These are phyloP conservation scores for Blastocystis sp. DNA, from an alignment of 352 stramenopile species.

Conservation along the genomic window DNA sequence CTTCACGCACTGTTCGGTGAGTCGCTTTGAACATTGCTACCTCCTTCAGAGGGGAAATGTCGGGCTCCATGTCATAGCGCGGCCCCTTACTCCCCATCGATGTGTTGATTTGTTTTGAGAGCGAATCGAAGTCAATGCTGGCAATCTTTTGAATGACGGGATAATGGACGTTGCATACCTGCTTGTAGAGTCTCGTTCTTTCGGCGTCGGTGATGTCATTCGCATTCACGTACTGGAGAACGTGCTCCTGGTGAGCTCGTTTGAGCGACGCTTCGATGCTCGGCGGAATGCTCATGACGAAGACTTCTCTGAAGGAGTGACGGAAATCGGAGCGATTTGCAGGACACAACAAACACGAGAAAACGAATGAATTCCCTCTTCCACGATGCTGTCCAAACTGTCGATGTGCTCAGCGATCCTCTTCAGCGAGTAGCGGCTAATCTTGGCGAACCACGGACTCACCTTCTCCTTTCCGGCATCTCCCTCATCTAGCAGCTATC, in stretches of 20 bases:
- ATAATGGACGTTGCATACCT: background rate
- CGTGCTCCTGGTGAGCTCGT: background rate
- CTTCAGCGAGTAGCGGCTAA: constrained; percentile 77
- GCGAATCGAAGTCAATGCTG: background rate
- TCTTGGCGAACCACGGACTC: constrained; percentile 85
- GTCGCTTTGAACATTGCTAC: background rate
- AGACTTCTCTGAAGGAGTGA: too few relatives aligned
- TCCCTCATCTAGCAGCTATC: constrained; percentile 74
- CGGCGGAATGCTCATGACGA: background rate
- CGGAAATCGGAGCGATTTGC: too few relatives aligned
- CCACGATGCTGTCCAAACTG: constrained; percentile 80
- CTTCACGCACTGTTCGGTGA: background rate
- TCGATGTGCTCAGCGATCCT: constrained; percentile 82
- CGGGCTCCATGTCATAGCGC: background rate
- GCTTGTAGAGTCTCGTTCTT: background rate
- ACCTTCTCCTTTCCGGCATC: constrained; percentile 77
- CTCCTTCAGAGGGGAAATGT: background rate
- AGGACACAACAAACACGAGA: constrained; percentile 1
- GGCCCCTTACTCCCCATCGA: background rate
- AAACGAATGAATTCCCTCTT: constrained; percentile 75
- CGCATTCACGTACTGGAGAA: background rate
- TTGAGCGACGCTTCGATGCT: background rate
- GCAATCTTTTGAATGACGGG: background rate
- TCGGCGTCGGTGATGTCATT: background rate
- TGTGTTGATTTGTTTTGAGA: background rate